A percentile compares a stretch with the other conserved stretches of the same genome.
Conservation (phyloP, 768 basidiomycete species). For the Leucocoprinus birnbaumii region DNA sequence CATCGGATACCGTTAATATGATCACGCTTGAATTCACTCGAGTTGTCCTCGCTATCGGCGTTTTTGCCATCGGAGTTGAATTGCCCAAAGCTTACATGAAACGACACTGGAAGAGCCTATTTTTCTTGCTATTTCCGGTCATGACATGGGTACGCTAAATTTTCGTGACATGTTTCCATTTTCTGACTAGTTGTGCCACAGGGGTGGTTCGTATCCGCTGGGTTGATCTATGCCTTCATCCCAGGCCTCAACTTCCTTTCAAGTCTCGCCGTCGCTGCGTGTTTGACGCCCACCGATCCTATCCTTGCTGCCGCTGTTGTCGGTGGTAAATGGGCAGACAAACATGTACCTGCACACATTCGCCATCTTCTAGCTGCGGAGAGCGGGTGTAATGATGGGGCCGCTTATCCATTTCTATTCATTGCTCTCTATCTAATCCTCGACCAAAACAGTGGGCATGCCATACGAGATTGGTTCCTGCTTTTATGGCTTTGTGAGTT, state of each 20-base stretch:
- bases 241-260: slow-evolving; percentile 89
- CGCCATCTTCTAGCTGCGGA: slow-evolving; percentile 68
- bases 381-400: slow-evolving; percentile 94
- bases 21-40: slow-evolving; percentile 92
- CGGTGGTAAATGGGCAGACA: slow-evolving; percentile 96
- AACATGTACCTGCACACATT: slow-evolving; percentile 89
- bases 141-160: slow-evolving; percentile 68
- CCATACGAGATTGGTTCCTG: slow-evolving; percentile 87
- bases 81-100: slow-evolving; percentile 94
- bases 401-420: slow-evolving; percentile 92
- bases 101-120: slow-evolving; percentile 88
- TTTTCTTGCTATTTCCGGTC: slow-evolving; percentile 78
- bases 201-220: slow-evolving; percentile 96
- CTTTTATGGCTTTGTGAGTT: slow-evolving; percentile 81
- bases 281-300: slow-evolving; percentile 92
- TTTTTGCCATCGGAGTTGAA: slow-evolving; percentile 98
- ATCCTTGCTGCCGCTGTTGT: slow-evolving; percentile 90
- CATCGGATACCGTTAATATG: slow-evolving; percentile 51
- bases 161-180: slow-evolving; percentile 10
- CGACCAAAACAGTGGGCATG: slow-evolving; percentile 57
- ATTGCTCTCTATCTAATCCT: slow-evolving; percentile 86
- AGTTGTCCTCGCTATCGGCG: slow-evolving; percentile 92
- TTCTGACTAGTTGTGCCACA: slow-evolving; percentile 24
- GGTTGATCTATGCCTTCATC: slow-evolving; percentile 87
- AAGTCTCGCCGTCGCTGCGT: slow-evolving; percentile 86